These are phyloP conservation scores for Calonectria leucothoes DNA, from an alignment of 2,329 filamentous ascomycete species.

Conservation along the genomic window DNA sequence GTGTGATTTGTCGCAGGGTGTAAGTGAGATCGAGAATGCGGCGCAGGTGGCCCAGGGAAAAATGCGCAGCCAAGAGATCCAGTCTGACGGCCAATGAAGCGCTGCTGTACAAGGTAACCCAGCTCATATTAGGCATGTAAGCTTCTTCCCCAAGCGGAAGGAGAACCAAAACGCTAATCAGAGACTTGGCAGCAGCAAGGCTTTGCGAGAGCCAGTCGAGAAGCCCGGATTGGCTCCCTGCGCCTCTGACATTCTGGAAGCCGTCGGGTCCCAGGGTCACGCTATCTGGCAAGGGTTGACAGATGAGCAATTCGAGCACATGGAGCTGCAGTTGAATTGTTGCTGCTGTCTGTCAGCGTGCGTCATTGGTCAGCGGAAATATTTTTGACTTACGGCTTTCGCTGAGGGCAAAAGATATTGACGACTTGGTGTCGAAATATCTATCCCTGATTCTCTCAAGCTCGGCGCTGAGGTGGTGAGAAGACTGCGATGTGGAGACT, in stretches of 20 bases:
- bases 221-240: slow-evolving; percentile 28
- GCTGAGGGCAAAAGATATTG: slow-evolving; percentile 41
- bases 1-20: slow-evolving; percentile 42
- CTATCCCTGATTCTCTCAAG: slow-evolving; percentile 34
- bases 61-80: slow-evolving; percentile 44
- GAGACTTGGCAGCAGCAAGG: slow-evolving; percentile 44
- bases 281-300: slow-evolving; percentile 42
- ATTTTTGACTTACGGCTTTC: slow-evolving; percentile 43
- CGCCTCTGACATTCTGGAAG: slow-evolving; percentile 34
- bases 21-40: slow-evolving; percentile 45
- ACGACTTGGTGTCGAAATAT: slow-evolving; percentile 37
- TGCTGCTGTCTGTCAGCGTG: slow-evolving; percentile 23
- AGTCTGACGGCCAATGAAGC: slow-evolving; percentile 44
- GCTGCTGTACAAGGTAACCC: slow-evolving; percentile 47
- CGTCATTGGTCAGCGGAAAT: neutral
- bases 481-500: slow-evolving; percentile 19
- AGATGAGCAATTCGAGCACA: slow-evolving; percentile 44
- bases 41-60: slow-evolving; percentile 41
- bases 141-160: slow-evolving; percentile 43
- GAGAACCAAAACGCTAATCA: slow-evolving; percentile 42
- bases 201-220: slow-evolving; percentile 46
- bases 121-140: slow-evolving; percentile 44
- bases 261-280: slow-evolving; percentile 40
- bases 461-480: slow-evolving; percentile 24
- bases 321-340: slow-evolving; percentile 43